Percentiles rank a stretch among this genome's conserved stretches.
Conservation (phyloP, 2,329 filamentous ascomycete species). For the Calycina herbarum region DNA sequence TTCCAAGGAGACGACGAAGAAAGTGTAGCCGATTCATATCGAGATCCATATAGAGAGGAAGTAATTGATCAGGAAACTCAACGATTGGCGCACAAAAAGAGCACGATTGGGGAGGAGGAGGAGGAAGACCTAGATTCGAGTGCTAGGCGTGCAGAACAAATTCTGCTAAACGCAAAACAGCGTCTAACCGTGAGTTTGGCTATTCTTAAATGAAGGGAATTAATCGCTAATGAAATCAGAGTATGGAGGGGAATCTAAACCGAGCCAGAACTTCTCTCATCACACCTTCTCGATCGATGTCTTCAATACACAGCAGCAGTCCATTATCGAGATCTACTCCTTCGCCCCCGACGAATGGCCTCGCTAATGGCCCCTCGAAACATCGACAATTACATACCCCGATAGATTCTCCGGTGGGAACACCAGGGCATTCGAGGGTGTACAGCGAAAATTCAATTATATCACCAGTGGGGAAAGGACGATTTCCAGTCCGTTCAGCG, state of each 20-base stretch:
- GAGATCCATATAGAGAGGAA: slow-evolving; percentile 37
- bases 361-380: slow-evolving; percentile 26
- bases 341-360: slow-evolving; percentile 32
- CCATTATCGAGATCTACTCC: slow-evolving; percentile 39
- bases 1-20: slow-evolving; percentile 70
- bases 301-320: slow-evolving; percentile 42
- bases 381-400: slow-evolving; percentile 30
- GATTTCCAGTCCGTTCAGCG: slow-evolving; percentile 57
- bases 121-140: slow-evolving; percentile 68
- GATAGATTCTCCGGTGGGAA: slow-evolving; percentile 34
- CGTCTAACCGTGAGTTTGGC: slow-evolving; percentile 70
- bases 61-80: slow-evolving; percentile 33
- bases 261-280: slow-evolving; percentile 71
- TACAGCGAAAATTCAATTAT: slow-evolving; percentile 61
- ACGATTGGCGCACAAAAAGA: slow-evolving; percentile 27
- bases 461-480: slow-evolving; percentile 43
- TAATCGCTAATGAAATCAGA: slow-evolving; percentile 50
- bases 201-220: neutral
- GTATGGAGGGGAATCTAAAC: slow-evolving; percentile 89
- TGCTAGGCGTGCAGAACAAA: slow-evolving; percentile 78
- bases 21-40: slow-evolving; percentile 50
- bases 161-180: slow-evolving; percentile 89
- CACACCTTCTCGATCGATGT: slow-evolving; percentile 49
- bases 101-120: slow-evolving; percentile 47
- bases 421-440: slow-evolving; percentile 57